Evolutionary conservation across 2,329 filamentous ascomycete genomes (phyloP), one percentile per base, ranked within the genome.

Genomic region (Nothopassalora personata): DNA sequence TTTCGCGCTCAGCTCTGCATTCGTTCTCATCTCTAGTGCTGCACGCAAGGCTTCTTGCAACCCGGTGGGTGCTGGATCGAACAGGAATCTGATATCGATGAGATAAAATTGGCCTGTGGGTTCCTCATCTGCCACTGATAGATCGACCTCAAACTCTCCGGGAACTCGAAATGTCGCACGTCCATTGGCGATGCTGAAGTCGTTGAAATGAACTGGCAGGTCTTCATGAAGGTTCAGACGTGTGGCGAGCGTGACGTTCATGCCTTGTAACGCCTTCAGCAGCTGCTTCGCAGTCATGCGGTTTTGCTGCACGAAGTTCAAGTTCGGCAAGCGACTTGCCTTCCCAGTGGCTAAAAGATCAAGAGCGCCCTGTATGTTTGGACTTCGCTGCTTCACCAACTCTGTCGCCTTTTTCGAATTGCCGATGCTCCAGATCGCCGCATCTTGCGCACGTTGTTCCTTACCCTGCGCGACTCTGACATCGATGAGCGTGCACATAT

Each of bases 131-230:
- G 89, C 90, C 63, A 97, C 89, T 0, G 91, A 92, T 54, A 99
- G 82, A 71, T 97, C 94, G 19, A 97, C 84, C 72, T 97, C 93
- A 68, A 97, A 97, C 72, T 97, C 93, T 55, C 84, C 84, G 2
- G 84, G 78, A 1, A 97, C 89, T 50, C 79, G 83, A 73, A 99
- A 99, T 0, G 91, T 97, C 6, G 89, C 93, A 52, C 93, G 86
- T n/a, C 95, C 94, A 54, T 90, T 89, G 54, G 83, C 82, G 60
- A 99, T 89, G 5, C 80, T 82, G 75, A 91, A 97, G 60, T 89
- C 81, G 67, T 82, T 83, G 71, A 97, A 90, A 56, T 88, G 82
- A n/a, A 79, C 75, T 0, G 94, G 94, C 49, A 97, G 84, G 62
- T 86, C 84, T 66, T 97, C 92, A 60, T 96, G 84, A 13, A 97